Percentiles rank a stretch among this genome's conserved stretches.
phyloP scores from a whole-genome alignment of 257 asterid genomes.

The Ophiorrhiza pumila region DNA sequence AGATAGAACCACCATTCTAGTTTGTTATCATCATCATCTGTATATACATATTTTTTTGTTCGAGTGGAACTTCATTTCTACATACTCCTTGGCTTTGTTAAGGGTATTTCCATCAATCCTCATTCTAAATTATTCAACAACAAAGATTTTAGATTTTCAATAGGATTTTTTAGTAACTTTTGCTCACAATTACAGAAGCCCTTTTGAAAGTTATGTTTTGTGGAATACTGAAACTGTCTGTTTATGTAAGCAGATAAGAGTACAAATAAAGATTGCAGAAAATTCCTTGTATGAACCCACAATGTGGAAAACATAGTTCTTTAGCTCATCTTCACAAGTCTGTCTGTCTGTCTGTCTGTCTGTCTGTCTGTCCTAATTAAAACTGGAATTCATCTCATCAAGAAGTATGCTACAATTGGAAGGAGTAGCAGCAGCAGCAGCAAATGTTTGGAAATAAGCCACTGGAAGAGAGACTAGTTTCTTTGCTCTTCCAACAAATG shows the following conservation, averaged over 20 bases:
- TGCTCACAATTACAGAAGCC: too few species aligned
- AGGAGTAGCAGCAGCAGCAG: neutral
- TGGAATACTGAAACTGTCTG: too few species aligned
- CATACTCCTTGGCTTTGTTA: neutral
- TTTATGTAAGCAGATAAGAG: neutral
- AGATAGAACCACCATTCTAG: neutral
- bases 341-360: too few species aligned
- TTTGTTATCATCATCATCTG: neutral
- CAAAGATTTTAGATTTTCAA: too few species aligned
- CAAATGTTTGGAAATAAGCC: slow-evolving; percentile 11
- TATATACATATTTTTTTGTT: neutral
- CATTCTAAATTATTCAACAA: too few species aligned
- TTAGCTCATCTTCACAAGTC: neutral
- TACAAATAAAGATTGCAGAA: neutral
- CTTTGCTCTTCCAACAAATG: slow-evolving; percentile 17
- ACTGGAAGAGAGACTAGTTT: slow-evolving; percentile 12
- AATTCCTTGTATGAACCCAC: neutral
- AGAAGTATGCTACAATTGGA: slow-evolving; percentile 3
- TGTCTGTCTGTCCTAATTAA: too few species aligned
- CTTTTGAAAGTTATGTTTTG: too few species aligned
- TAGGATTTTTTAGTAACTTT: too few species aligned
- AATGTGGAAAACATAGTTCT: too few species aligned
- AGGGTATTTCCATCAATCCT: neutral
- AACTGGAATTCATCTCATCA: neutral
- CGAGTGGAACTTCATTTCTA: neutral